Percentiles rank a stretch among this genome's conserved stretches.
Conservation (phyloP, 176 grass and related monocot genomes). For the Miscanthus lutarioriparius region DNA sequence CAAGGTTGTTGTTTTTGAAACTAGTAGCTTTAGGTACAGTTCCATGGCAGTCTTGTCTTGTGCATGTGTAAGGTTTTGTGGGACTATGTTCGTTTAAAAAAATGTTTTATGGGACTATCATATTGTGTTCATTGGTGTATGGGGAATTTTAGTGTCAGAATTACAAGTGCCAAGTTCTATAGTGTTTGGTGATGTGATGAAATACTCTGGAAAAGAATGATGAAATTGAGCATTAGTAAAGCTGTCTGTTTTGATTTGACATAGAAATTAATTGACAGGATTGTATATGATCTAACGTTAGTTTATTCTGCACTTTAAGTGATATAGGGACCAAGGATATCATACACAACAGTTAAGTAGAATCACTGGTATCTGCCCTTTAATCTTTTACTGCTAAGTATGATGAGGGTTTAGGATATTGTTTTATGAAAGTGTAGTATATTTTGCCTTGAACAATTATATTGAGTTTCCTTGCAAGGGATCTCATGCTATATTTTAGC, state of each 20-base stretch:
- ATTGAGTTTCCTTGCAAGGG: not conserved
- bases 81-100: too few relatives aligned
- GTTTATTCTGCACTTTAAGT: not conserved
- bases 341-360: not conserved
- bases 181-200: not conserved
- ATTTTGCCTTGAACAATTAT: not conserved
- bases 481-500: slow-evolving; percentile 16
- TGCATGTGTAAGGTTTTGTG: not conserved
- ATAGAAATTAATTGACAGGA: not conserved
- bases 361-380: not conserved
- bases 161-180: not conserved
- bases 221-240: not conserved
- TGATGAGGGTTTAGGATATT: slow-evolving; percentile 1
- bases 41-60: not conserved
- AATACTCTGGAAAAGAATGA: not conserved
- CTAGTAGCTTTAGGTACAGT: not conserved
- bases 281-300: not conserved
- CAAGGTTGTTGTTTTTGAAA: not conserved
- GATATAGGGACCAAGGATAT: not conserved
- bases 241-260: not conserved
- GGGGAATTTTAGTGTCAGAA: slow-evolving; percentile 10
- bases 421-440: not conserved
- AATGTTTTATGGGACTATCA: not conserved
- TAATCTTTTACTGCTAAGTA: not conserved
- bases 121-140: not conserved